Conservation (phyloP, 805 yeast genomes). For the Candida peoriensis region DNA sequence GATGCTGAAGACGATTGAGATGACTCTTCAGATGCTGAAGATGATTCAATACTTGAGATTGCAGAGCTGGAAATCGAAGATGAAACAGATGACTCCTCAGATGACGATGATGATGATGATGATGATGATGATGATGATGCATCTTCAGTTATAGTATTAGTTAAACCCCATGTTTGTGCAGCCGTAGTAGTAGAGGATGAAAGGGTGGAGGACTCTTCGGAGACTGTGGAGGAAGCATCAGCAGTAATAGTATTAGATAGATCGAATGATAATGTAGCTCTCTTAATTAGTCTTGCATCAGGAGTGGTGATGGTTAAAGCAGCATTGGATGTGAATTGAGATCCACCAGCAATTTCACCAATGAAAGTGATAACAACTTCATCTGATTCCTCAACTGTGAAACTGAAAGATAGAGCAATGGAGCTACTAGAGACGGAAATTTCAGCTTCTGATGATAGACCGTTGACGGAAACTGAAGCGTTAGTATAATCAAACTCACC, state of each 20-base stretch:
- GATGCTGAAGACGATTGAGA: too few species aligned
- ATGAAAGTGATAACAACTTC: neutral
- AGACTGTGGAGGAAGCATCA: slow-evolving; percentile 2
- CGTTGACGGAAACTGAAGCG: slow-evolving; percentile 10
- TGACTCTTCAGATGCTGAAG: neutral
- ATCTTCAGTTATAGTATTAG: neutral
- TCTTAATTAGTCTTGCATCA: slow-evolving; percentile 1
- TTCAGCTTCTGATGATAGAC: slow-evolving; percentile 1
- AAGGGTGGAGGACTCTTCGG: neutral
- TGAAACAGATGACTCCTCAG: neutral
- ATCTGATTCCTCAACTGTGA: neutral
- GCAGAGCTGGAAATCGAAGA: neutral
- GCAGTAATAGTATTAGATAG: slow-evolving; percentile 1
- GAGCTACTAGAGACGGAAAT: neutral
- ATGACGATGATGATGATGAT: neutral
- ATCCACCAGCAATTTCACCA: slow-evolving; percentile 1
- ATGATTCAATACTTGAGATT: neutral
- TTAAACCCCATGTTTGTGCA: neutral
- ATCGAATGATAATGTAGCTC: slow-evolving; percentile 3
- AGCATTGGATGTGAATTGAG: slow-evolving; percentile 1
- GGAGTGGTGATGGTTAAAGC: slow-evolving; percentile 3
- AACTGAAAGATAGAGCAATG: neutral
- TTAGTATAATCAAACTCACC: slow-evolving; percentile 11
- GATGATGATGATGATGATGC: neutral
- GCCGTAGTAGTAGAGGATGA: neutral